phyloP scores from a whole-genome alignment of 306 rosid species.

The Acacia acuminata region DNA sequence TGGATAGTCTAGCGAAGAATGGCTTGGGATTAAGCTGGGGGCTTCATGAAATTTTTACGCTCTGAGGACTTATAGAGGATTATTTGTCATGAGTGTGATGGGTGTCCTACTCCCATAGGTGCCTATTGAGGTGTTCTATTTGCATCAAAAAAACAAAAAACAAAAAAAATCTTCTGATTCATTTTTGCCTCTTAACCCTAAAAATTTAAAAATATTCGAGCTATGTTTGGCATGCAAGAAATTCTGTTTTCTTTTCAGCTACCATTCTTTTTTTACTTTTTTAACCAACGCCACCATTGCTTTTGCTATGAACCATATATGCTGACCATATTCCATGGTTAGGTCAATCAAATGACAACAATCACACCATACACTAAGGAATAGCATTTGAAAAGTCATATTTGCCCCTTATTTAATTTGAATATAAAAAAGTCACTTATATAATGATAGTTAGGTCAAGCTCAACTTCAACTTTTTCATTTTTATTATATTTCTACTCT shows the following conservation, averaged over 20 bases:
- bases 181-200: too few species aligned
- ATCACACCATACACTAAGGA: not conserved
- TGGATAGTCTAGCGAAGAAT: too few species aligned
- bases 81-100: too few species aligned
- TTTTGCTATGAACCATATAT: not conserved
- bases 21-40: too few species aligned
- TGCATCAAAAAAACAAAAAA: too few species aligned
- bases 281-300: too few species aligned
- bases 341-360: not conserved
- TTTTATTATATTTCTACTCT: not conserved
- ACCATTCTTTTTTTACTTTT: not conserved
- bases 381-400: not conserved
- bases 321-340: not conserved
- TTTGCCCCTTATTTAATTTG: not conserved
- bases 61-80: too few species aligned
- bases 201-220: too few species aligned
- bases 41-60: too few species aligned
- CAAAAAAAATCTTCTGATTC: too few species aligned
- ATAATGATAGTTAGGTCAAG: not conserved
- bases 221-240: not conserved
- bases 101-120: too few species aligned
- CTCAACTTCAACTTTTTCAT: not conserved
- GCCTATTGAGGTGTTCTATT: too few species aligned
- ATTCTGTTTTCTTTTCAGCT: not conserved
- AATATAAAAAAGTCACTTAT: not conserved